Percentiles rank a stretch among this genome's conserved stretches.
Conservation (phyloP, 176 grass and related monocot species). For the Carex scoparia region DNA sequence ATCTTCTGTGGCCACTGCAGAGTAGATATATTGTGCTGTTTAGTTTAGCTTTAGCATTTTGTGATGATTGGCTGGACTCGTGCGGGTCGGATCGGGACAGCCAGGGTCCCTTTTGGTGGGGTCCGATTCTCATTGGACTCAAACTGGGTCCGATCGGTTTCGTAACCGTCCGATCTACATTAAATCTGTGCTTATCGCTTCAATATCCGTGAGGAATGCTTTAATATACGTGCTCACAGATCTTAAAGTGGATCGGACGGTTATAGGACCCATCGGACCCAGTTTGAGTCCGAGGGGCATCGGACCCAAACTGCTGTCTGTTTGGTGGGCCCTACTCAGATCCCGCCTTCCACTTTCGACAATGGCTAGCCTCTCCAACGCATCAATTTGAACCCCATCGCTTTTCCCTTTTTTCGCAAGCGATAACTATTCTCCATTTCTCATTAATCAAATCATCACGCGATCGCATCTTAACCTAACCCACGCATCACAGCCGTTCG, state of each 20-base stretch:
- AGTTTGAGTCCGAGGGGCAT: no score
- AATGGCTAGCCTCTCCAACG: background rate
- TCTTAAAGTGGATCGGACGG: no score
- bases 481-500: background rate
- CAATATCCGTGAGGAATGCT: no score
- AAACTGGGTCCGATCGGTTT: no score
- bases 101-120: background rate
- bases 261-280: no score
- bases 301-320: no score
- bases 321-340: background rate
- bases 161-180: no score
- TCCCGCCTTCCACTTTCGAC: background rate
- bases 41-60: no score
- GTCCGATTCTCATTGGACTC: no score
- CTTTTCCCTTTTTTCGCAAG: background rate
- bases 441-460: background rate
- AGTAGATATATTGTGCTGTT: no score
- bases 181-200: no score
- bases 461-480: background rate
- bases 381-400: slow-evolving; percentile 6
- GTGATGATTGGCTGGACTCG: background rate
- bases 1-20: background rate
- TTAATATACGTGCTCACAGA: no score
- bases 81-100: background rate
- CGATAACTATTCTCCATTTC: background rate